Base-by-base conservation (phyloP, 192 early-diverging fungal genomes). In the Entrophospora sp. region DNA sequence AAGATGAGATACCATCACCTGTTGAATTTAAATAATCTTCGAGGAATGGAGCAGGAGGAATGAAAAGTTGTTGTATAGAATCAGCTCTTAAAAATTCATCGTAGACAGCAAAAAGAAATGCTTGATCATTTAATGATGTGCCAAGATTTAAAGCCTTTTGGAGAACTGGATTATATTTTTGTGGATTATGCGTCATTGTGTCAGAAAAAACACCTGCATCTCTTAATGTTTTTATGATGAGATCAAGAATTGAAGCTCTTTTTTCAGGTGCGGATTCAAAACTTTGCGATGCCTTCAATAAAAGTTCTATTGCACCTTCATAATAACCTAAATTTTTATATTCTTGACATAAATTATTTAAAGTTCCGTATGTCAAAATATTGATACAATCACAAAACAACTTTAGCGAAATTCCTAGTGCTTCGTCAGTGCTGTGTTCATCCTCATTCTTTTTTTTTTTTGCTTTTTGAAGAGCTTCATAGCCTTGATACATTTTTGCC, bases 301-400 rank as follows among this genome's bases (percentile, higher is more conserved):
- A 42, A 55, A 66, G 64, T 28, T 52, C 52, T 10, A 66, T 38
- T 20, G 64, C 49, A 4, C 48, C 64, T 28, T 52, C 32, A 42
- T 66, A 32, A 38, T 34, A 66, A 6, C 25, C 28, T 18, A 66
- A 49, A 55, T 37, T 28, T 6, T 66, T 28, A 27, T 55, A 66
- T 32, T 66, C 64, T 8, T 38, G 35, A 20, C 64, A 66, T 30
- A 66, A 20, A 5, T 52, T 66, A 45, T 55, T 44, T 28, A 66
- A 55, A 10, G 64, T 66, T n/a, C 46, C 64, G n/a, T 55, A 66
- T 5, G 64, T 66, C 49, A 66, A 25, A 22, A 30, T 66, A 18
- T 66, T 31, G 14, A 66, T 66, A 32, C 32, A 36, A 22, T 66
- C 64, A 27, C 28, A 42, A 42, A 66, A 66, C 9, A 66, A 25